Conservation (phyloP, 495 filamentous ascomycete species). For the Achaetomiella virescens region DNA sequence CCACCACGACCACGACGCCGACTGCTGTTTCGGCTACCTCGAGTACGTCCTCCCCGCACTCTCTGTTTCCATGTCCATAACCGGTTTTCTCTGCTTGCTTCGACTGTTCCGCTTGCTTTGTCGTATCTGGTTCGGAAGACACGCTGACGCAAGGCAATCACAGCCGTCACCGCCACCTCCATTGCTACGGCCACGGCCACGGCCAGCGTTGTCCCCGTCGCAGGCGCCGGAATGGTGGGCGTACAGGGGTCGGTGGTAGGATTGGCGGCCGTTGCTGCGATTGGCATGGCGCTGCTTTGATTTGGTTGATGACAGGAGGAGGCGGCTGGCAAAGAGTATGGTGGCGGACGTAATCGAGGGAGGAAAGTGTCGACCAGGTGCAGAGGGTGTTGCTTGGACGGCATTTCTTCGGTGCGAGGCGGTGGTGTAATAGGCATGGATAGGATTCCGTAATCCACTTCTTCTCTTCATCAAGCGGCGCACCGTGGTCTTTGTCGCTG, state of each 20-base stretch:
- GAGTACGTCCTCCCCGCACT: neutral
- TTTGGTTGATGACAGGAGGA: too few relatives aligned
- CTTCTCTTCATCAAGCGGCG: too few relatives aligned
- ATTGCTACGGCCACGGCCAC: slow-evolving; percentile 1
- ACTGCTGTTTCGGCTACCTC: neutral
- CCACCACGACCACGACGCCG: neutral
- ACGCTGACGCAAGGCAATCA: too few relatives aligned
- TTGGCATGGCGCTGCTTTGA: slow-evolving; percentile 16
- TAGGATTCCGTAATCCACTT: too few relatives aligned
- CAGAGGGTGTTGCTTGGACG: neutral
- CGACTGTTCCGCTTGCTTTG: too few relatives aligned
- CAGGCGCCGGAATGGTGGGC: neutral
- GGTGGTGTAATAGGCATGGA: too few relatives aligned
- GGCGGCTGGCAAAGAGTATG: neutral
- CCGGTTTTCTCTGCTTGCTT: too few relatives aligned
- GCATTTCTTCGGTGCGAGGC: too few relatives aligned
- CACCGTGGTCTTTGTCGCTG: too few relatives aligned
- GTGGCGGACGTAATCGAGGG: neutral
- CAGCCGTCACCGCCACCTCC: neutral
- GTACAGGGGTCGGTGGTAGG: slow-evolving; percentile 7
- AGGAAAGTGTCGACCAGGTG: neutral
- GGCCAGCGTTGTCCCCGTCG: neutral
- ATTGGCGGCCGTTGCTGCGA: slow-evolving; percentile 1
- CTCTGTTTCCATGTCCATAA: neutral
- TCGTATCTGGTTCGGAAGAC: too few relatives aligned